Base-by-base conservation (phyloP, 345 rosid species). In the Mangifera indica region DNA sequence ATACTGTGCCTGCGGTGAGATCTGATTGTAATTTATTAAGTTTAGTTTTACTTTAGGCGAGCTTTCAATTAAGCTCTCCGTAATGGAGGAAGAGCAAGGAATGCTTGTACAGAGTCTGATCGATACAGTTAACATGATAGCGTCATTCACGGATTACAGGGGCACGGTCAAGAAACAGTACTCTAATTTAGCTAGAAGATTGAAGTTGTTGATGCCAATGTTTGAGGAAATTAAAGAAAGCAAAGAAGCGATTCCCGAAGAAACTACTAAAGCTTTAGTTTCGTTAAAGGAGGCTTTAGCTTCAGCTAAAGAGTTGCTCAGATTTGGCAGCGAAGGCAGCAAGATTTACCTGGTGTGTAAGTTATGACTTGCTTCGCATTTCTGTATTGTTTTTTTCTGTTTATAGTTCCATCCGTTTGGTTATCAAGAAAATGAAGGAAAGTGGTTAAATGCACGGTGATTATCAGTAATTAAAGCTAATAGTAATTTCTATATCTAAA, bases 281-380 rank as follows among this genome's bases (percentile, higher is more conserved):
- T 79, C 73, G 25, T 74, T 84, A 24, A 64, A 81, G 59, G 76
- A 71, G 21, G 81, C 81, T 57, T 62, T 87, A 55, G 68, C 59
- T 62, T 81, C 77, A 8, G 81, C 88, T 13, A 77, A 74, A 74
- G 90, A 84, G 69, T 63, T 87, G 81, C 88, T 87, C 63, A 69
- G 80, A 72, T 79, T 81, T 69, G 96, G 97, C 60, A 73, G 92
- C 76, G 85, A 89, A 75, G 97, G 93, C 75, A 92, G 98, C 87
- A 92, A 91, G 87, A 88, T 95, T 83, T 92, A 90, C 81, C 62
- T 92, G 97, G 99, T 95, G 76, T 75, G 97, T 83, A 71, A 66
- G 78, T 73, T 45, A 54, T 34, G 21, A 64, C 12, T 70, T 53
- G 72, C 42, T 37, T 37, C 7, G 42, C 8, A 37, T 37, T 37